phyloP scores from a whole-genome alignment of 441 rosid species.

The Eruca vesicaria region DNA sequence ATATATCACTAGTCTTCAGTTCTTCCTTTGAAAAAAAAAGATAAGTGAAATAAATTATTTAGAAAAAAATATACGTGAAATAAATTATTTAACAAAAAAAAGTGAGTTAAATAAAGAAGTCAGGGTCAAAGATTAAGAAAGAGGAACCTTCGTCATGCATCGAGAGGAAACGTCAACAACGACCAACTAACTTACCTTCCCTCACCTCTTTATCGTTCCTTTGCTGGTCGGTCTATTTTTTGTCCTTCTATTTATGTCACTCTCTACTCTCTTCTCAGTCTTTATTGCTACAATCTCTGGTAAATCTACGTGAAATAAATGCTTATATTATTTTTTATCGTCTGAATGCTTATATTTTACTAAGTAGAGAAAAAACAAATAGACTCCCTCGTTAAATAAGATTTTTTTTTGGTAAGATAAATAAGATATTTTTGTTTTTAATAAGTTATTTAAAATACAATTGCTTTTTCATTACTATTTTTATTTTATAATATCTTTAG shows the following conservation, averaged over 20 bases:
- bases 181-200: constrained; percentile 42
- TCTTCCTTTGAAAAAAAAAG: not conserved
- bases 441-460: not conserved
- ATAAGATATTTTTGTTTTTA: too few species aligned
- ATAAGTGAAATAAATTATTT: not conserved
- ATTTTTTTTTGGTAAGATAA: too few species aligned
- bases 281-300: not conserved
- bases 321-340: too few species aligned
- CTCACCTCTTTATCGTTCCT: constrained; percentile 8
- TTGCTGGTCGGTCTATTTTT: constrained; percentile 20
- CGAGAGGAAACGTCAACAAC: constrained; percentile 31
- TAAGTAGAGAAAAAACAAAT: not conserved
- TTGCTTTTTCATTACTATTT: not conserved
- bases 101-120: not conserved
- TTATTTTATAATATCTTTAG: not conserved
- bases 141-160: constrained; percentile 28
- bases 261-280: not conserved
- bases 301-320: not conserved
- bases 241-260: constrained; percentile 9
- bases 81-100: too few species aligned
- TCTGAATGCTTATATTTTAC: not conserved
- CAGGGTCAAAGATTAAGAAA: constrained; percentile 30
- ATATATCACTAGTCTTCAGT: not conserved
- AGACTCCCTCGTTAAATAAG: not conserved
- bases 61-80: not conserved